These are phyloP conservation scores for Xylaria multiplex DNA, from an alignment of 2,329 filamentous ascomycete genomes.

Conservation along the genomic window DNA sequence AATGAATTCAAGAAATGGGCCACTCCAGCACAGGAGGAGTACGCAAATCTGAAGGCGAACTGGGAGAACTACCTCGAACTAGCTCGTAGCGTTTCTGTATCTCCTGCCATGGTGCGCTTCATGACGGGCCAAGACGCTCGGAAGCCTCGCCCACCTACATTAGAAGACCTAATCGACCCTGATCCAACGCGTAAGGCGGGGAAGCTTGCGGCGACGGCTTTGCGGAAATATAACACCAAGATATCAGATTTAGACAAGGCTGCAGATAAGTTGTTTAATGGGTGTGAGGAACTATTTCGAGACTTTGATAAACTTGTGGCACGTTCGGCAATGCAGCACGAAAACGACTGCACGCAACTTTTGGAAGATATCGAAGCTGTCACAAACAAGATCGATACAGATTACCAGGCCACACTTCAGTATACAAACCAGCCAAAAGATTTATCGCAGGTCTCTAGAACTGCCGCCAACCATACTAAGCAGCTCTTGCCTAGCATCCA, in stretches of 20 bases:
- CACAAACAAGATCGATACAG: constrained; percentile 84
- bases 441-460: constrained; percentile 70
- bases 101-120: constrained; percentile 71
- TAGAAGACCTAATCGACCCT: constrained; percentile 80
- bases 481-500: constrained; percentile 67
- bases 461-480: constrained; percentile 71
- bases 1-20: constrained; percentile 77
- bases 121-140: constrained; percentile 64
- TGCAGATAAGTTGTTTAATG: constrained; percentile 68
- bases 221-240: constrained; percentile 68
- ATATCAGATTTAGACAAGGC: constrained; percentile 69
- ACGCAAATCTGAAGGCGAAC: constrained; percentile 68
- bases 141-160: constrained; percentile 63
- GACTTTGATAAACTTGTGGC: constrained; percentile 69
- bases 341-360: constrained; percentile 73
- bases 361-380: constrained; percentile 87
- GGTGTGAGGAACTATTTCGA: constrained; percentile 69
- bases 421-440: constrained; percentile 72
- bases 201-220: constrained; percentile 67
- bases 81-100: constrained; percentile 71
- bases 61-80: constrained; percentile 77
- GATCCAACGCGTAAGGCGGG: constrained; percentile 79
- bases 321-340: constrained; percentile 66
- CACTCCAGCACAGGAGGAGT: constrained; percentile 72
- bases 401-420: constrained; percentile 80